Evolutionary conservation across 352 stramenopile genomes (phyloP).

Genomic region (Phytophthora sansomeana): DNA sequence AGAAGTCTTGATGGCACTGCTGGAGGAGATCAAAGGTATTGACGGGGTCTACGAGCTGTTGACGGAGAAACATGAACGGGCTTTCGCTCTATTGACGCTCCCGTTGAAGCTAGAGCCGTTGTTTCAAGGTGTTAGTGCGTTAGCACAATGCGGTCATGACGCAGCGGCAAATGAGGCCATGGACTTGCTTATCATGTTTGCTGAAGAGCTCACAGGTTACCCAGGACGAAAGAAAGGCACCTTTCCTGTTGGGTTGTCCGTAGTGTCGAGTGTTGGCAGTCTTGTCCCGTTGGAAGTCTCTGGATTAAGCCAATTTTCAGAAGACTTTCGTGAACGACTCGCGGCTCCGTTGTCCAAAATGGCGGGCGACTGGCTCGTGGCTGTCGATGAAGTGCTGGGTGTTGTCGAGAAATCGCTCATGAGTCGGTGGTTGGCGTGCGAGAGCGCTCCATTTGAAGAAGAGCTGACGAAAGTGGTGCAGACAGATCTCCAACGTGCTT

Average conservation of each 20-base stretch:
- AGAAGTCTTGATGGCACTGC: constrained; percentile 25
- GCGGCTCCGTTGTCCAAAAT: constrained; percentile 15
- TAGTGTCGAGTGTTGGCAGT: constrained; percentile 25
- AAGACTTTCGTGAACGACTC: constrained; percentile 21
- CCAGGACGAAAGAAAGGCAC: constrained; percentile 3
- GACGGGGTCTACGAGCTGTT: constrained; percentile 32
- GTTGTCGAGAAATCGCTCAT: constrained; percentile 26
- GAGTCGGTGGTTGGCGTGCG: constrained; percentile 22
- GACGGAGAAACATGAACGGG: constrained; percentile 12
- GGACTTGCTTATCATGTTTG: constrained; percentile 24
- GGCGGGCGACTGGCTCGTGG: constrained; percentile 15
- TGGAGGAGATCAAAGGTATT: constrained; percentile 33
- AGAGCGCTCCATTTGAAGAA: constrained; percentile 22
- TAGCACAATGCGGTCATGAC: constrained; percentile 22
- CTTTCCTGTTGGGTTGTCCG: constrained; percentile 16
- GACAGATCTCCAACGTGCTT: constrained; percentile 18
- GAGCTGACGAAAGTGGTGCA: constrained; percentile 14
- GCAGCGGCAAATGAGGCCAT: constrained; percentile 26
- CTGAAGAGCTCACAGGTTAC: constrained; percentile 16
- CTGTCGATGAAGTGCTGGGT: constrained; percentile 27
- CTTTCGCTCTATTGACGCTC: constrained; percentile 32
- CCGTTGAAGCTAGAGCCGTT: constrained; percentile 38
- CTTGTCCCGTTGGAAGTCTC: constrained; percentile 13
- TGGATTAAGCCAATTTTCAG: constrained; percentile 4
- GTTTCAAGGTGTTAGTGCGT: constrained; percentile 32